phyloP scores from a whole-genome alignment of 768 basidiomycete species.

The Candolleomyces efflorescens region DNA sequence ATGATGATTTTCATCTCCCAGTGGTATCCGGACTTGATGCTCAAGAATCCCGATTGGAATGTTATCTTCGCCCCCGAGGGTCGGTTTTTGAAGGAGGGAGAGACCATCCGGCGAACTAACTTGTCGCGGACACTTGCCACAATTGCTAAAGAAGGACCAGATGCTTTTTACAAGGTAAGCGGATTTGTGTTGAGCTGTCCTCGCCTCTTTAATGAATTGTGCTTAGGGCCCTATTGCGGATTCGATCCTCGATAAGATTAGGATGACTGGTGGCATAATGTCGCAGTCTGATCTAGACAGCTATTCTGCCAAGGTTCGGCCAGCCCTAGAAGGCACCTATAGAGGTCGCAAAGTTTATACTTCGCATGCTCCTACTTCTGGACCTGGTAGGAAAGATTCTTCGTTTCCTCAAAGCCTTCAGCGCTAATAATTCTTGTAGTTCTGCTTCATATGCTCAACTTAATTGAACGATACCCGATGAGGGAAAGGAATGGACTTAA shows the following conservation, averaged over 20 bases:
- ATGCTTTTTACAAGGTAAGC: constrained; percentile 75
- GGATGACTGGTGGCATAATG: constrained; percentile 73
- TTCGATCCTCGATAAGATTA: constrained; percentile 67
- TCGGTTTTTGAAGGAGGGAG: constrained; percentile 65
- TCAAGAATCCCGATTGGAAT: constrained; percentile 68
- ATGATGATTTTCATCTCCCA: constrained; percentile 12
- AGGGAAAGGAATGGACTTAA: constrained; percentile 57
- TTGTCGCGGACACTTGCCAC: constrained; percentile 71
- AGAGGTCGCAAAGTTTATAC: constrained; percentile 79
- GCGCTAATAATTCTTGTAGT: constrained; percentile 31
- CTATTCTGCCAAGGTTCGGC: constrained; percentile 66
- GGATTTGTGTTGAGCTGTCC: constrained; percentile 5
- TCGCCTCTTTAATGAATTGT: background rate
- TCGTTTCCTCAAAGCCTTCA: background rate
- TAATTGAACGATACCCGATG: constrained; percentile 70
- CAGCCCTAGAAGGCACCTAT: constrained; percentile 76
- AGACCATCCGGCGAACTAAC: constrained; percentile 65
- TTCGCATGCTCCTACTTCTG: constrained; percentile 79
- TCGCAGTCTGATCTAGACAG: constrained; percentile 66
- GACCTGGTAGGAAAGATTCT: constrained; percentile 47
- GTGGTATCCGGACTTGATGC: constrained; percentile 50
- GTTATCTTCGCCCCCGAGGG: constrained; percentile 82
- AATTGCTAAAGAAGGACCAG: constrained; percentile 74
- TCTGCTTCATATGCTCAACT: constrained; percentile 88
- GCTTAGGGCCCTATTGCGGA: constrained; percentile 79